A percentile compares a stretch with the other conserved stretches of the same genome.
These are phyloP conservation scores for Psilocybe tampanensis DNA, from an alignment of 768 basidiomycete species.

Conservation along the genomic window DNA sequence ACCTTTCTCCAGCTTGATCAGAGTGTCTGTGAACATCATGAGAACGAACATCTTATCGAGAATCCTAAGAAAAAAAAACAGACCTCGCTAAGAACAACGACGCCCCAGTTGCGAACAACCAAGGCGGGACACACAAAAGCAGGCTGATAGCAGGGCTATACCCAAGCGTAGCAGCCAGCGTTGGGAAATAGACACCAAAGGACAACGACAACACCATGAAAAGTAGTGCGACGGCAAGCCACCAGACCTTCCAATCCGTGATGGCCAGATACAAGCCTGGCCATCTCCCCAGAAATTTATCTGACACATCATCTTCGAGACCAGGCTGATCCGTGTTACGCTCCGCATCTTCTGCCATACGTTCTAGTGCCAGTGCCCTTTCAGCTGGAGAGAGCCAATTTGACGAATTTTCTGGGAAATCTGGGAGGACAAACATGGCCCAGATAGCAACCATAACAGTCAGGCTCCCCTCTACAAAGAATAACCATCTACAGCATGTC, in stretches of 20 bases:
- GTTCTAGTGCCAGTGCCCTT: conserved; percentile 55
- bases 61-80: conserved; percentile 15
- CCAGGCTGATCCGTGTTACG: conserved; percentile 29
- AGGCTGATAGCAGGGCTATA: conserved; percentile 66
- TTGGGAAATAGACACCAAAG: conserved; percentile 84
- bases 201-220: conserved; percentile 64
- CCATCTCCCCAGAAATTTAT: conserved; percentile 25
- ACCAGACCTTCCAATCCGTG: conserved; percentile 85
- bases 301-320: conserved; percentile 48
- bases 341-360: conserved; percentile 70
- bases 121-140: conserved; percentile 83
- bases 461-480: conserved; percentile 21
- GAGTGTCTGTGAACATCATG: conserved; percentile 55
- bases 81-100: conserved; percentile 56
- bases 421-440: conserved; percentile 74
- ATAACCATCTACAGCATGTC: no score
- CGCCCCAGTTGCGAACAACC: conserved; percentile 61
- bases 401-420: conserved; percentile 71
- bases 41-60: not conserved
- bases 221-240: conserved; percentile 65
- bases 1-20: conserved; percentile 75
- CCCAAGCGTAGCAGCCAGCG: conserved; percentile 73
- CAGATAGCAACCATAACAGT: conserved; percentile 57
- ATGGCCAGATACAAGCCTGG: conserved; percentile 65
- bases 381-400: conserved; percentile 66